Evolutionary conservation across 2,329 filamentous ascomycete species (phyloP).

Genomic region (Hypoxylon sp.): DNA sequence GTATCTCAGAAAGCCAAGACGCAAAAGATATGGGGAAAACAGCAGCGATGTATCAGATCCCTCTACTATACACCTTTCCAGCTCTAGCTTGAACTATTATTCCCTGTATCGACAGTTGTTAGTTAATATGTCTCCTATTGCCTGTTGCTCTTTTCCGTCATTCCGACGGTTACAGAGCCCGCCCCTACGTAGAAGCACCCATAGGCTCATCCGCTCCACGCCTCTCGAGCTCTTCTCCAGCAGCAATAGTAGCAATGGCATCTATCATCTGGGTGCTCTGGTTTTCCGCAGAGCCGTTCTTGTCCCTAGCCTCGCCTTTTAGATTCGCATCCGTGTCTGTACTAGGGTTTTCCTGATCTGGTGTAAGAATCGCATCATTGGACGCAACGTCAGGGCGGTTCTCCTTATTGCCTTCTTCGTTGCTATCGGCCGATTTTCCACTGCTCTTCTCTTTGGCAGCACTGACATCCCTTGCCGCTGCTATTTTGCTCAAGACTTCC

Average conservation of each 20-base stretch:
- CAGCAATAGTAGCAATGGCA: background rate
- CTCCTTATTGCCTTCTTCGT: slow-evolving; percentile 62
- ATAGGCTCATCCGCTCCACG: slow-evolving; percentile 2
- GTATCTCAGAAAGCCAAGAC: slow-evolving; percentile 33
- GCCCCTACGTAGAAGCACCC: slow-evolving; percentile 18
- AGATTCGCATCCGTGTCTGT: slow-evolving; percentile 14
- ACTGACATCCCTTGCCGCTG: slow-evolving; percentile 43
- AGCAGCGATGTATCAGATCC: slow-evolving; percentile 12
- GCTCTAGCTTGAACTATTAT: slow-evolving; percentile 9
- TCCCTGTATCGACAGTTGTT: background rate
- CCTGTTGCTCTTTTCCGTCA: background rate
- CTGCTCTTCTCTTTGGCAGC: slow-evolving; percentile 48
- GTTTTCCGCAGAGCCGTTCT: slow-evolving; percentile 31
- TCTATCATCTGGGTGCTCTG: slow-evolving; percentile 23
- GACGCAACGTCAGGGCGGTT: slow-evolving; percentile 54
- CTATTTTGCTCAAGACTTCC: slow-evolving; percentile 44
- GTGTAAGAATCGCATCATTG: background rate
- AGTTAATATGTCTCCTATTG: background rate
- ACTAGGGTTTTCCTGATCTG: slow-evolving; percentile 12
- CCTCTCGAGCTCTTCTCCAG: slow-evolving; percentile 11
- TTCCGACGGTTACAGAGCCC: background rate
- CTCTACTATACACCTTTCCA: slow-evolving; percentile 18
- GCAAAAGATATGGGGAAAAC: slow-evolving; percentile 8
- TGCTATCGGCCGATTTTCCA: slow-evolving; percentile 47
- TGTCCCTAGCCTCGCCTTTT: slow-evolving; percentile 21